Base-by-base conservation (phyloP, 257 asterid genomes). In the Scutellaria barbata region DNA sequence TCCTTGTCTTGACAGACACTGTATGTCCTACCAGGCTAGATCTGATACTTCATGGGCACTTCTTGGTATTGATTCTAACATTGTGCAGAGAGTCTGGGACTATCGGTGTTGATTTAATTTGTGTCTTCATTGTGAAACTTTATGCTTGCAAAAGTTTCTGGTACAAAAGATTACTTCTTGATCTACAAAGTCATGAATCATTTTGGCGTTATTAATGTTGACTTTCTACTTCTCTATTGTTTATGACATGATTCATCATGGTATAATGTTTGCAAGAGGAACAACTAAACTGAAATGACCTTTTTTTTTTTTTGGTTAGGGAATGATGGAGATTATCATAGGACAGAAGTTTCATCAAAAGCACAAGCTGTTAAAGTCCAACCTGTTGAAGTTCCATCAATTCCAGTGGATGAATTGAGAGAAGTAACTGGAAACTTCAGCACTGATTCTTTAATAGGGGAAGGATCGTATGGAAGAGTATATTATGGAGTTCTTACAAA, bases 391-490 rank as follows among this genome's bases (percentile, higher is more conserved):
- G 90, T 92, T 63, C 96, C 95, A 5, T 79, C 90, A 35, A 82
- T 92, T 71, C 79, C 88, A 18, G 90, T 86, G 45, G 96, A 87
- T 66, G 96, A 89, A 77, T 69, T 92, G 70, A 92, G 75, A 86
- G 97, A 92, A 48, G 83, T 86, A 58, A 85, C 97, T 0, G 79
- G 81, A 53, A 92, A 85, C 80, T 92, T 89, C 56, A 81, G 90
- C 68, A 79, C 86, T 0, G 81, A 82, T 59, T 73, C 94, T 47
- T 80, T 92, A 67, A 87, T 92, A 61, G 97, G 97, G 20, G 97
- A 92, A 74, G 97, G 97, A 59, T 92, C 97, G 10, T 92, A 92
- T 65, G 97, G 97, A 74, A 83, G 95, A 82, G 97, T 92, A 52
- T 92, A 92, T 76, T 85, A 80, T 25, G 96, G 96, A 60, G 75